Evolutionary conservation across 2,329 filamentous ascomycete genomes (phyloP).

Genomic region (Alternaria gaisen): DNA sequence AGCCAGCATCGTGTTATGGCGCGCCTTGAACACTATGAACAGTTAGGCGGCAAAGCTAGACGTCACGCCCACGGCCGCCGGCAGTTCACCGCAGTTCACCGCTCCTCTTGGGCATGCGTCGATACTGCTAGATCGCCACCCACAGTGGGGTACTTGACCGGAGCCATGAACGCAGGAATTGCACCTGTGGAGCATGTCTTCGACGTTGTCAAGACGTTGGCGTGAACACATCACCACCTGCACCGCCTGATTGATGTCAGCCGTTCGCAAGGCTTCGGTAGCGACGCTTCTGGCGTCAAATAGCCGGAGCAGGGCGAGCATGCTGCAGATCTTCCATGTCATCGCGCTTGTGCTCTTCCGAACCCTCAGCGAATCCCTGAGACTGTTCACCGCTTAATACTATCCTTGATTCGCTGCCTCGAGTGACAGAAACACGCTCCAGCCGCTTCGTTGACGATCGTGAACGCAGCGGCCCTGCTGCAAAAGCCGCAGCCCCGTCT

Average conservation of each 20-base stretch:
- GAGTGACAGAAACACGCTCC: constrained; percentile 19
- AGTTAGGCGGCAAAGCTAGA: constrained; percentile 27
- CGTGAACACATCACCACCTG: constrained; percentile 49
- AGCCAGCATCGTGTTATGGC: constrained; percentile 31
- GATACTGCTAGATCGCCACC: constrained; percentile 23
- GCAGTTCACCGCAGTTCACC: constrained; percentile 49
- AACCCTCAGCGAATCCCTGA: constrained; percentile 48
- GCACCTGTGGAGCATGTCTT: constrained; percentile 20
- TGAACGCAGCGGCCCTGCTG: constrained; percentile 34
- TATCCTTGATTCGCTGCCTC: constrained; percentile 49
- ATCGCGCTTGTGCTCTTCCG: constrained; percentile 48
- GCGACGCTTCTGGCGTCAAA: constrained; percentile 46
- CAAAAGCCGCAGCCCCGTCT: constrained; percentile 40
- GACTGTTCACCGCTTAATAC: constrained; percentile 48
- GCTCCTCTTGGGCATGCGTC: constrained; percentile 35
- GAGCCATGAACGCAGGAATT: constrained; percentile 26
- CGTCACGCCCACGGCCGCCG: constrained; percentile 40
- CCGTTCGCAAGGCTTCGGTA: constrained; percentile 49
- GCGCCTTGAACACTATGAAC: constrained; percentile 25
- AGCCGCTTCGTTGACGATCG: constrained; percentile 27
- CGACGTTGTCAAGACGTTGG: constrained; percentile 32
- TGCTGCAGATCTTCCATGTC: constrained; percentile 54
- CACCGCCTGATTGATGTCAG: constrained; percentile 50
- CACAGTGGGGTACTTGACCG: constrained; percentile 25
- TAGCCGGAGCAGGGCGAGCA: constrained; percentile 48